Evolutionary conservation across 75 land plant species (phyloP).

Genomic region (Picea glauca): DNA sequence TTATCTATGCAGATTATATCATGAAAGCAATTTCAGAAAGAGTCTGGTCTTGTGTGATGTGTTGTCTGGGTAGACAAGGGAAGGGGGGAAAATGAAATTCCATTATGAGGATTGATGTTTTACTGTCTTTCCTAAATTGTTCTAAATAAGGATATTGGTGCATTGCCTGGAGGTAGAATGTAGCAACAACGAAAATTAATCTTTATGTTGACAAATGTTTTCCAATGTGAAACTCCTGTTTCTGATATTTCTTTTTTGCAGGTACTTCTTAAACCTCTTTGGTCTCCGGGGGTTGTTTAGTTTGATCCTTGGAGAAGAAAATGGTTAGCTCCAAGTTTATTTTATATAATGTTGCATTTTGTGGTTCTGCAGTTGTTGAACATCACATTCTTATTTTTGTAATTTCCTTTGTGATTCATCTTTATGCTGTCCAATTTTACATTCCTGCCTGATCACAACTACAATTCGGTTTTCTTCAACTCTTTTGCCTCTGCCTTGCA

Average conservation of each 20-base stretch:
- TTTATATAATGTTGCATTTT: neutral
- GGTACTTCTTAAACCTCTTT: conserved; percentile 95
- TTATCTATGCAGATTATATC: neutral
- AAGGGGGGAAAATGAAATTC: neutral
- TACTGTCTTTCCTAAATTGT: neutral
- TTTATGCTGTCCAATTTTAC: neutral
- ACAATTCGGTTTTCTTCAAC: neutral
- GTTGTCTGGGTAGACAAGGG: neutral
- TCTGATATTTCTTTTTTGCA: conserved; percentile 11
- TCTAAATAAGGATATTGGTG: neutral
- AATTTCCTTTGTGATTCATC: neutral
- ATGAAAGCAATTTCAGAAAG: neutral
- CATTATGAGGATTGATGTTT: neutral
- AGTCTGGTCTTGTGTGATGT: neutral
- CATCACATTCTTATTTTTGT: neutral
- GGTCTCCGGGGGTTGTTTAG: conserved; percentile 95
- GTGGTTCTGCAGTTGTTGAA: neutral
- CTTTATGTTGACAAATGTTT: neutral
- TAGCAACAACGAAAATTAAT: neutral
- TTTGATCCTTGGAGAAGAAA: conserved; percentile 96
- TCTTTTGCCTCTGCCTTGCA: conserved; percentile 16
- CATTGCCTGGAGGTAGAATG: neutral
- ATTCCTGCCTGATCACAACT: neutral
- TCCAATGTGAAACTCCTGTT: neutral
- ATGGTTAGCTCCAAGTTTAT: conserved; percentile 59